phyloP scores from a whole-genome alignment of 192 early-diverging fungal species.

The Pilaira anomala region DNA sequence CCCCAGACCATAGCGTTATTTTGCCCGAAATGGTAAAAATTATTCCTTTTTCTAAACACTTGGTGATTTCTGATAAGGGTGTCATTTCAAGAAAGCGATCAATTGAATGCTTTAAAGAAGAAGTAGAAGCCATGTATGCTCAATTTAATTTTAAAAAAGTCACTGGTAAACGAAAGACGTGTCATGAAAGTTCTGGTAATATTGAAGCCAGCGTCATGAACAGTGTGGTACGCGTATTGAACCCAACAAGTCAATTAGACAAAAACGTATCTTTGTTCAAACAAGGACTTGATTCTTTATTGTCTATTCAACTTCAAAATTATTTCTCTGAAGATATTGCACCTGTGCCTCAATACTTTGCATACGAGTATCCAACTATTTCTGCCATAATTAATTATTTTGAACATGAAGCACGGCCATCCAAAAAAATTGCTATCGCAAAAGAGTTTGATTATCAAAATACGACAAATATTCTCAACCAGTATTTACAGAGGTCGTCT shows the following conservation, averaged over 20 bases:
- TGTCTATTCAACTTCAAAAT: slow-evolving; percentile 24
- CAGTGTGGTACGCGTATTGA: no score
- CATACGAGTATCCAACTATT: slow-evolving; percentile 25
- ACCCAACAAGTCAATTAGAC: background rate
- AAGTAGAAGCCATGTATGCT: slow-evolving; percentile 54
- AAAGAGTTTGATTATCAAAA: background rate
- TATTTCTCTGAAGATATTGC: slow-evolving; percentile 5
- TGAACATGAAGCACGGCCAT: background rate
- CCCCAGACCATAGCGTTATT: slow-evolving; percentile 17
- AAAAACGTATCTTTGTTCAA: slow-evolving; percentile 26
- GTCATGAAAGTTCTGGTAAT: no score
- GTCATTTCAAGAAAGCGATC: slow-evolving; percentile 36
- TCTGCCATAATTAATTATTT: background rate
- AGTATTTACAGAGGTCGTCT: slow-evolving; percentile 14
- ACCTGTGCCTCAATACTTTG: slow-evolving; percentile 22
- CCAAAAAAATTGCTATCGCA: no score
- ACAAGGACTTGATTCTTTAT: slow-evolving; percentile 24
- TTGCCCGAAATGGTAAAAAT: slow-evolving; percentile 25
- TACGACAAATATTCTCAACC: slow-evolving; percentile 1
- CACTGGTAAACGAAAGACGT: no score
- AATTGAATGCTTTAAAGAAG: slow-evolving; percentile 39
- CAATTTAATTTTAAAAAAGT: slow-evolving; percentile 23
- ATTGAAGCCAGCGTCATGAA: no score
- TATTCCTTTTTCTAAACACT: slow-evolving; percentile 10
- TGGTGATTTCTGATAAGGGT: slow-evolving; percentile 28